These are phyloP conservation scores for Linum usitatissimum DNA, from an alignment of 345 rosid species.

Conservation along the genomic window DNA sequence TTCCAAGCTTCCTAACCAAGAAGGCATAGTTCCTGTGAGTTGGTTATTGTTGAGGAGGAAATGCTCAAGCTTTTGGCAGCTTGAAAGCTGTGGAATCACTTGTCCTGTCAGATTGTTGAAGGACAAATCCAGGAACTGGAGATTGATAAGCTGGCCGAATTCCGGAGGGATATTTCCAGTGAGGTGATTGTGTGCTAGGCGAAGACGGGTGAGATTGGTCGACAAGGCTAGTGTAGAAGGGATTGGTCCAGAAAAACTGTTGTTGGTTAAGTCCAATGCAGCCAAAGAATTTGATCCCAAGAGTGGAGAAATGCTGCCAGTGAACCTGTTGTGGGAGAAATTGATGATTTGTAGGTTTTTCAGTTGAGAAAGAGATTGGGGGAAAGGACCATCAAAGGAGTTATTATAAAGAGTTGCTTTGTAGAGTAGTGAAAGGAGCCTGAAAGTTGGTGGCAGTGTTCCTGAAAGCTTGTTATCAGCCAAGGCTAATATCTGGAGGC, in stretches of 20 bases:
- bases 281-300: conserved; percentile 47
- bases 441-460: conserved; percentile 60
- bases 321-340: conserved; percentile 62
- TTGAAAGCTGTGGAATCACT: conserved; percentile 28
- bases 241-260: conserved; percentile 54
- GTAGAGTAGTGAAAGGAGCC: conserved; percentile 44
- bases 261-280: conserved; percentile 68
- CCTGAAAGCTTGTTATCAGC: conserved; percentile 79
- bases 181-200: conserved; percentile 63
- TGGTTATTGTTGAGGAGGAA: conserved; percentile 56
- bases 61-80: conserved; percentile 44
- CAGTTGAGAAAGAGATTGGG: conserved; percentile 45
- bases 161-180: conserved; percentile 50
- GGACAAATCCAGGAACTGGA: conserved; percentile 66
- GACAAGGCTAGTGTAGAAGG: conserved; percentile 48
- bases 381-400: conserved; percentile 65
- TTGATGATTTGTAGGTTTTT: conserved; percentile 63
- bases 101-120: conserved; percentile 52
- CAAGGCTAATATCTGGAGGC: conserved; percentile 45
- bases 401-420: conserved; percentile 66
- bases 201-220: conserved; percentile 45
- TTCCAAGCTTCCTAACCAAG: conserved; percentile 59
- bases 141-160: conserved; percentile 45
- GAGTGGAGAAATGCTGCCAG: conserved; percentile 53
- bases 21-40: conserved; percentile 47